Conservation (phyloP, 139 green algal species). For the Picocystis salinarum region DNA sequence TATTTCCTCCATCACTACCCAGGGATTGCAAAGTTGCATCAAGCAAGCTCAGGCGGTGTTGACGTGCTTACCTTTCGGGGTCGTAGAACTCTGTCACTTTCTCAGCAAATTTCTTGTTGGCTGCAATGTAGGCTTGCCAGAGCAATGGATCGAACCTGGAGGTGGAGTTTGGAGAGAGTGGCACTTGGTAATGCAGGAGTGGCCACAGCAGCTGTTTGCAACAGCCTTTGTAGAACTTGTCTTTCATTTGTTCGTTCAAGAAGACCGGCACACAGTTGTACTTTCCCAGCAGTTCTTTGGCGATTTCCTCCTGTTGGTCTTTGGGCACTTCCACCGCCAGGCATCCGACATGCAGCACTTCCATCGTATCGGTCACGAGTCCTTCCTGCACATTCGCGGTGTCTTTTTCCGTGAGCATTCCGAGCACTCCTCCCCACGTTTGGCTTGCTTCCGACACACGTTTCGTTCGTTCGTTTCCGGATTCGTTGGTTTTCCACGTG, state of each 20-base stretch:
- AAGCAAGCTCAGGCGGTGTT: too few species aligned
- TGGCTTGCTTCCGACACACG: too few species aligned
- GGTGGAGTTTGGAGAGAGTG: slow-evolving; percentile 42
- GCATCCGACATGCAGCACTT: slow-evolving; percentile 62
- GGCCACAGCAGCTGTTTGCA: slow-evolving; percentile 98
- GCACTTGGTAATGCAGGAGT: slow-evolving; percentile 93
- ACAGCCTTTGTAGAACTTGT: slow-evolving; percentile 50
- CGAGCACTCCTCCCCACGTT: too few species aligned
- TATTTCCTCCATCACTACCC: too few species aligned
- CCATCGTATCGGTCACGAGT: slow-evolving; percentile 34
- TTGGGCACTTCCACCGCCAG: slow-evolving; percentile 54
- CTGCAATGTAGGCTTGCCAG: slow-evolving; percentile 82
- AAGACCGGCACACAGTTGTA: slow-evolving; percentile 83
- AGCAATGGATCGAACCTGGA: slow-evolving; percentile 66
- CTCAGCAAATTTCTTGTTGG: slow-evolving; percentile 75
- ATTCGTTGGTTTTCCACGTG: too few species aligned
- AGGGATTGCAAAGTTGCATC: too few species aligned
- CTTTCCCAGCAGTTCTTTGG: slow-evolving; percentile 37
- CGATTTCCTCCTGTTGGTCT: slow-evolving; percentile 63
- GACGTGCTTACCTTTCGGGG: too few species aligned
- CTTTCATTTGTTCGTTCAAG: slow-evolving; percentile 56
- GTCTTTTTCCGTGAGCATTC: too few species aligned
- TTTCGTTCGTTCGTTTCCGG: too few species aligned
- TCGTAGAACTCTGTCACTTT: too few species aligned
- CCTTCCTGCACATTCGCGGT: slow-evolving; percentile 31